Evolutionary conservation across 768 basidiomycete species (phyloP), one percentile per base, ranked within the genome.

Genomic region (Nidularia sp.): DNA sequence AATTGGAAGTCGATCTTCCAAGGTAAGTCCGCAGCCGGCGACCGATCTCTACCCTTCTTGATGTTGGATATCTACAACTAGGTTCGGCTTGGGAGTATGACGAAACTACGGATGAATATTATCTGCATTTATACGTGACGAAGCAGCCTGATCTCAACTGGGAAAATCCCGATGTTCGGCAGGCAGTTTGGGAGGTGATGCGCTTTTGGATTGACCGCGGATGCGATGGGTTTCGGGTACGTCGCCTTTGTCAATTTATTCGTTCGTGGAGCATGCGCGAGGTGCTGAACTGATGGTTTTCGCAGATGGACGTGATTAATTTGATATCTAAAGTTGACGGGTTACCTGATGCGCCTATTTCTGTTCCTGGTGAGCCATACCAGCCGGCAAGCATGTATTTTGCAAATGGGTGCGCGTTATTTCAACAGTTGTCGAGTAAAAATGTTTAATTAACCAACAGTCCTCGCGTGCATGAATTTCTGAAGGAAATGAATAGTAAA

Each of bases 61-160:
- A 25, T 25, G 25, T 25, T 25, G 3, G 18, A 41, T 29, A 48
- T 44, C 34, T 25, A 9, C n/a, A 32, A 5, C 29, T 62, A 84
- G 83, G 83, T 9, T 81, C 86, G 0, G 84, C 80, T 8, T 90
- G 89, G 89, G 78, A 84, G 18, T 86, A 78, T 56, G 84, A 88
- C 66, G 77, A 79, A 53, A 58, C 57, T 8, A 85, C 84, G 3
- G 68, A 80, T 15, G 85, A 90, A 66, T 90, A 86, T 56, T 88
- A 88, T 62, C 78, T 89, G 50, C 87, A 89, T 65, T 58, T 88
- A 1, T 90, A 81, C 66, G 68, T 79, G 49, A 60, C 72, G 6
- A 78, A 87, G 59, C 87, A 88, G 68, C 88, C 87, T 0, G 89
- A 90, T 61, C 64, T 90, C 12, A 89, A 91, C 62, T 90, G 86